Base-by-base conservation (phyloP, 2,329 filamentous ascomycete species). In the Talaromyces funiculosus region DNA sequence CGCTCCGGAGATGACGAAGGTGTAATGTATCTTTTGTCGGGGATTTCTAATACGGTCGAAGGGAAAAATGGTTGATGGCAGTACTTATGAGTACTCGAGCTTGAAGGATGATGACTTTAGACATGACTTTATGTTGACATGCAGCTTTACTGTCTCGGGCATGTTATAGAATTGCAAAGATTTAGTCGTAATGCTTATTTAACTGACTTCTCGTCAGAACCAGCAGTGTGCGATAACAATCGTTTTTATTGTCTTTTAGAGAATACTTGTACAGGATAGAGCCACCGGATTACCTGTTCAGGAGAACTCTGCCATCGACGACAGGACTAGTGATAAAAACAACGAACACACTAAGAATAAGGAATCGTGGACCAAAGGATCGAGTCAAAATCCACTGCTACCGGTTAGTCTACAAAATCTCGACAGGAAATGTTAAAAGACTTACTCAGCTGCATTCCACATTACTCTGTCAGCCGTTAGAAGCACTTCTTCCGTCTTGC, bases 401-500 rank as follows among this genome's bases (percentile, higher is more conserved):
- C 20, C 37, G 43, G 24, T 60, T 29, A 60, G 49, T 22, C 12
- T 9, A 18, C 2, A 4, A 7, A 35, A 22, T 22, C 3, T 9
- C 29, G n/a, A 51, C 14, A 49, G 20, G 5, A n/a, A 10, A 7
- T 18, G n/a, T 18, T 22, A 12, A 0, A 24, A 22, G 18, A 40
- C 51, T 54, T 35, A 54, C 51, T 24, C 24, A 26, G 35, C n/a
- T 40, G 22, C 14, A 26, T 59, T 51, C 57, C 57, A 53, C 14
- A 24, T 12, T 40, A 31, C 43, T 33, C 45, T 45, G 33, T 61
- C 53, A 16, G 60, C 54, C 16, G 22, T 26, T 38, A 62, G 16
- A 20, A 45, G 12, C 16, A 37, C 12, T 57, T 61, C 62, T 61
- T 75, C 73, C 7, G 58, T 59, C 37, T 66, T 57, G 20, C 68